A percentile compares a stretch with the other conserved stretches of the same genome.
Conservation (phyloP, 257 asterid species). For the Solanum gandarillasii region DNA sequence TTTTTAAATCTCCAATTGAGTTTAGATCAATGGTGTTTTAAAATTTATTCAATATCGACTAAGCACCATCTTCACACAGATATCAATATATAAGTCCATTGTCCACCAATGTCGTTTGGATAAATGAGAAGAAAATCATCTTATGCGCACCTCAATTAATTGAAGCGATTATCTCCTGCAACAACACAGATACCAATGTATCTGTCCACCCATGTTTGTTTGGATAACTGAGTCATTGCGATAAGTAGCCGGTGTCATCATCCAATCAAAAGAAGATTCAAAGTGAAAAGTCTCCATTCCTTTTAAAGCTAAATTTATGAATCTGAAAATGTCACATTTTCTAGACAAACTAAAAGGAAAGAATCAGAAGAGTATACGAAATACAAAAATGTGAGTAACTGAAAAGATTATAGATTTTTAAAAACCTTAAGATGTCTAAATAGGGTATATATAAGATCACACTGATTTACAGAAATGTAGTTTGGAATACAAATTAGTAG, state of each 20-base stretch:
- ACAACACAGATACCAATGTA: neutral
- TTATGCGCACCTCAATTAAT: neutral
- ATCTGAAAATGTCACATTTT: neutral
- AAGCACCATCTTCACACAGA: neutral
- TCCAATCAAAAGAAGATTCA: neutral
- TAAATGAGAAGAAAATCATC: too few relatives aligned
- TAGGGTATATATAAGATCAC: too few relatives aligned
- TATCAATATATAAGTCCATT: neutral
- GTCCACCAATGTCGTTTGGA: neutral
- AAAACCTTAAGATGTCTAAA: too few relatives aligned
- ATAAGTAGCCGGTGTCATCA: neutral
- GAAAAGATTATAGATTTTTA: neutral
- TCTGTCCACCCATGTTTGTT: neutral
- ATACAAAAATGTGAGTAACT: neutral
- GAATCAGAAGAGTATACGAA: neutral
- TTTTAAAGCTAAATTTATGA: neutral
- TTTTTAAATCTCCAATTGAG: neutral
- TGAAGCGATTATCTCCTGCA: too few relatives aligned
- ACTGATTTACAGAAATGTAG: too few relatives aligned
- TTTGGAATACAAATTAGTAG: too few relatives aligned
- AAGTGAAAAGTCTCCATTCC: neutral
- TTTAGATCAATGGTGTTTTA: neutral
- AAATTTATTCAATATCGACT: neutral
- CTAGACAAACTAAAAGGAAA: neutral
- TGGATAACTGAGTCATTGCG: neutral